These are phyloP conservation scores for Starmerella tilneyi DNA, from an alignment of 805 yeast genomes.

Conservation along the genomic window DNA sequence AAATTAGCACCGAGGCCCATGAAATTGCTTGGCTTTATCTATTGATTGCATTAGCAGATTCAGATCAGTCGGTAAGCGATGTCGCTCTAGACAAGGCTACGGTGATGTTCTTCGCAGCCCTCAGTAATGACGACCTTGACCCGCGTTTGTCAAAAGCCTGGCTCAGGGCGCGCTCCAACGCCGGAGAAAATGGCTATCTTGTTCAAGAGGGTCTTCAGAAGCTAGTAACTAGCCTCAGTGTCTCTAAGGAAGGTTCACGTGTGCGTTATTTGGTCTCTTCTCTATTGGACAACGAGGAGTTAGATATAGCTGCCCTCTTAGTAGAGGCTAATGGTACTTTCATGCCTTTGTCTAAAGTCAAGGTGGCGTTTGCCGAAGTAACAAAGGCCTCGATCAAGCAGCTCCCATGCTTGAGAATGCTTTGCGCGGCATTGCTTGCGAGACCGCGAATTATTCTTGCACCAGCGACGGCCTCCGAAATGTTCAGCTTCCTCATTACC, in stretches of 20 bases:
- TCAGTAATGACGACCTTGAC: neutral
- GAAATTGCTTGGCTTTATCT: constrained; percentile 8
- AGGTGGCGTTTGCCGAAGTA: neutral
- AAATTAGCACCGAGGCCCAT: neutral
- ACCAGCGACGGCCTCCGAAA: neutral
- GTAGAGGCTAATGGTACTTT: constrained; percentile 11
- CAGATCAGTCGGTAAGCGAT: neutral
- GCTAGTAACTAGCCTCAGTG: neutral
- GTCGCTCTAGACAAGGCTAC: neutral
- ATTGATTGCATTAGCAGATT: constrained; percentile 6
- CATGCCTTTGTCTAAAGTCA: constrained; percentile 6
- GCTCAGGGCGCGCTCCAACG: constrained; percentile 4
- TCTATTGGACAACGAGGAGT: neutral
- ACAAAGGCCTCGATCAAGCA: neutral
- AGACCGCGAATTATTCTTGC: constrained; percentile 15
- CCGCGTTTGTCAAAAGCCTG: neutral
- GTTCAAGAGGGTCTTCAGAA: constrained; percentile 2
- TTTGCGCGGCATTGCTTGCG: constrained; percentile 8
- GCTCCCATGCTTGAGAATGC: constrained; percentile 3
- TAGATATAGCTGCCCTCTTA: constrained; percentile 7
- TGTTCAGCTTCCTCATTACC: constrained; percentile 6
- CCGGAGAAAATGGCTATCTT: constrained; percentile 2
- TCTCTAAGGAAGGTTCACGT: neutral
- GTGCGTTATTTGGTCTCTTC: constrained; percentile 5
- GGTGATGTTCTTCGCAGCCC: neutral